Evolutionary conservation across 2,329 filamentous ascomycete species (phyloP).

Genomic region (Beauveria caledonica): DNA sequence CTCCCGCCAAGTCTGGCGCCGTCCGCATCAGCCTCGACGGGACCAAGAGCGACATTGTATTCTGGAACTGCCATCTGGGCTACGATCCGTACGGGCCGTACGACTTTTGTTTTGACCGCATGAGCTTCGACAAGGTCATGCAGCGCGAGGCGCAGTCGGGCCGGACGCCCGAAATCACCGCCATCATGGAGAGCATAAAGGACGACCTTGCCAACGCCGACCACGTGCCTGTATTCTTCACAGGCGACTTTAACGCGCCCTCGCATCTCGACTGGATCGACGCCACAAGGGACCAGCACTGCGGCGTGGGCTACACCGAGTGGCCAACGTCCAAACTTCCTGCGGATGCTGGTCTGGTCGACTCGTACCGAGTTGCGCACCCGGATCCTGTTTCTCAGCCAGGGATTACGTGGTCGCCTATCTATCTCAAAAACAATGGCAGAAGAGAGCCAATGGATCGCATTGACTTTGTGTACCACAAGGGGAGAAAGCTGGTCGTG

Average conservation of each 20-base stretch:
- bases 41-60: constrained; percentile 21
- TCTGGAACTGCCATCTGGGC: constrained; percentile 30
- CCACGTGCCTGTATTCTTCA: constrained; percentile 26
- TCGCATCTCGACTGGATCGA: constrained; percentile 35
- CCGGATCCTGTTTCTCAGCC: constrained; percentile 25
- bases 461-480: constrained; percentile 36
- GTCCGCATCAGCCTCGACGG: constrained; percentile 30
- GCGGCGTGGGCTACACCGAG: constrained; percentile 24
- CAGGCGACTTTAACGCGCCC: constrained; percentile 36
- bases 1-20: constrained; percentile 21
- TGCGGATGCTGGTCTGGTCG: constrained; percentile 26
- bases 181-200: constrained; percentile 27
- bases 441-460: constrained; percentile 30
- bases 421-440: constrained; percentile 25
- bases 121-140: constrained; percentile 25
- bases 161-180: constrained; percentile 30
- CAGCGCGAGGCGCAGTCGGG: constrained; percentile 27
- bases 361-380: constrained; percentile 31
- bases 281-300: constrained; percentile 25
- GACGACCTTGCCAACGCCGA: constrained; percentile 23
- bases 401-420: constrained; percentile 34
- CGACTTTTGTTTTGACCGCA: constrained; percentile 32
- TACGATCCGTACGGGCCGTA: constrained; percentile 35
- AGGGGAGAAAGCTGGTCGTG: constrained; percentile 24
- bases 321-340: constrained; percentile 33